A percentile compares a stretch with the other conserved stretches of the same genome.
Evolutionary conservation across 2,329 filamentous ascomycete species (phyloP).

Genomic region (Eurotiales sp.): DNA sequence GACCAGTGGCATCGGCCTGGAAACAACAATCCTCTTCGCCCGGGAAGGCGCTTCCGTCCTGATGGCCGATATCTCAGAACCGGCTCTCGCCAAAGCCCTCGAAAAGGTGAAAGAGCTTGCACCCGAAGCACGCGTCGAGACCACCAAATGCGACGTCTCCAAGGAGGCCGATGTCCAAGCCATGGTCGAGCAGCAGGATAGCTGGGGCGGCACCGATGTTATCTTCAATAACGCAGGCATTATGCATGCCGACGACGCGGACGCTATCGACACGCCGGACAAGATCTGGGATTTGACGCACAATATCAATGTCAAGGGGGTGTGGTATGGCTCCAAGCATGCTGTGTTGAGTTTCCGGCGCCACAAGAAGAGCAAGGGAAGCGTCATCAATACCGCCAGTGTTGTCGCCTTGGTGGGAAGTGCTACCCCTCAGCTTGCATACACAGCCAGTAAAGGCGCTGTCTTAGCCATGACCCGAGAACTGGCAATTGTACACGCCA

Average conservation of each 20-base stretch:
- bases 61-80: conserved; percentile 78
- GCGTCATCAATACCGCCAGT: conserved; percentile 88
- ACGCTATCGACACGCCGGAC: conserved; percentile 80
- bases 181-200: conserved; percentile 69
- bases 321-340: conserved; percentile 96
- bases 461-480: conserved; percentile 87
- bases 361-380: conserved; percentile 72
- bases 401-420: conserved; percentile 84
- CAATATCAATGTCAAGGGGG: conserved; percentile 93
- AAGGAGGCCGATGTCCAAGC: conserved; percentile 75
- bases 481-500: conserved; percentile 84
- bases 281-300: conserved; percentile 93
- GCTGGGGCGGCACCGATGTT: conserved; percentile 83
- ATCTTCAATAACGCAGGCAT: conserved; percentile 98
- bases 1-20: conserved; percentile 76
- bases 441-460: conserved; percentile 91
- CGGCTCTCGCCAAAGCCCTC: conserved; percentile 71
- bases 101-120: conserved; percentile 72
- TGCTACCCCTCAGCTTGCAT: conserved; percentile 84
- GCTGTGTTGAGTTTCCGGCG: conserved; percentile 76
- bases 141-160: conserved; percentile 70
- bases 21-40: conserved; percentile 84
- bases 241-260: conserved; percentile 81
- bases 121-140: conserved; percentile 62
- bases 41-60: conserved; percentile 83